Evolutionary conservation across 2,329 filamentous ascomycete species (phyloP), one percentile per base, ranked within the genome.

Genomic region (Microdochium nivale): DNA sequence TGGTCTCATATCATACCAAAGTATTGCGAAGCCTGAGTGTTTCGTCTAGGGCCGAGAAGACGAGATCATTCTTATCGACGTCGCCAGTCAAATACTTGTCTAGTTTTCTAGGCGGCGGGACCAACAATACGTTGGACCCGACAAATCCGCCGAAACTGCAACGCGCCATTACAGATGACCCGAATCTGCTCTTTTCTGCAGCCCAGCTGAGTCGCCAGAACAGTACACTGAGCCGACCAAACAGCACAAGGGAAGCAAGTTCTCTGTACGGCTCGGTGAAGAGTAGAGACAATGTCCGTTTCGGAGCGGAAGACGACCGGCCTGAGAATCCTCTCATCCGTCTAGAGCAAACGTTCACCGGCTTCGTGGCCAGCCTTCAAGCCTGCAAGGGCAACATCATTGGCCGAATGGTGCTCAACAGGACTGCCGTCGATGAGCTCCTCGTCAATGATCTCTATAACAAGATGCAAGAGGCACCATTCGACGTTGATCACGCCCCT

Each of bases 61-160:
- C 81, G 11, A 79, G 79, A 51, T 84, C 83, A 1, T 88, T 88
- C 62, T 78, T 92, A 10, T 83, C 84, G 3, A 81, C 86, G n/a
- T 96, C 91, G 1, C 91, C 92, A 0, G 88, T 95, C 48, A 97
- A 96, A 66, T 77, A 96, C 62, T 75, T 97, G 16, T 95, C 91
- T 0, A 95, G 80, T 62, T 81, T 96, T 51, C 82, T 95, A 60
- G 80, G 82, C 24, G 79, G 77, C 52, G 77, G 69, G n/a, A n/a
- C n/a, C 19, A 44, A 19, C 40, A 44, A 67, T 32, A 76, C 73
- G 55, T 70, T 67, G 33, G 66, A 71, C 13, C 54, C 65, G 23
- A 60, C 68, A 48, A 59, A 59, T 57, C 53, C 66, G 2, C 65
- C 70, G 10, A 77, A 74, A 53, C 65, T 65, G 52, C 71, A 70